These are phyloP conservation scores for Bruguiera hainesii DNA, from an alignment of 441 rosid genomes.

Conservation along the genomic window DNA sequence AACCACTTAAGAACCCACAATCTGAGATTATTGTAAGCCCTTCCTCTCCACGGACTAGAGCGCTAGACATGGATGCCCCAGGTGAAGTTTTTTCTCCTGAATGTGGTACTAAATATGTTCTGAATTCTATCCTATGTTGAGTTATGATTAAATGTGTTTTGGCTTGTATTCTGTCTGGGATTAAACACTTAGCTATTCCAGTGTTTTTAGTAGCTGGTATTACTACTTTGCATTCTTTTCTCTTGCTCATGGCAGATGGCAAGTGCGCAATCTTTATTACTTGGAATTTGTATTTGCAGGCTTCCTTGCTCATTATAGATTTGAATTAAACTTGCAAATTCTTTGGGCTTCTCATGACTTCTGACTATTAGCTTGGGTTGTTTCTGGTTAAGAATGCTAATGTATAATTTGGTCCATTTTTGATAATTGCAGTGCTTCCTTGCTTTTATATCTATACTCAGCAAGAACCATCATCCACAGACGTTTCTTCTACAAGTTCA, in stretches of 20 bases:
- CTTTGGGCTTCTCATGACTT: background rate
- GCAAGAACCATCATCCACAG: slow-evolving; percentile 39
- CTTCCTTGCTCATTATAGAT: too few species aligned
- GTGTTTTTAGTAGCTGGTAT: too few species aligned
- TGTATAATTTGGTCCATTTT: slow-evolving; percentile 13
- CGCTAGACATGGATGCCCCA: slow-evolving; percentile 30
- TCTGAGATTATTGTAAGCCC: slow-evolving; percentile 30
- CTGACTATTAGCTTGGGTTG: background rate
- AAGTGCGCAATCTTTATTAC: too few species aligned
- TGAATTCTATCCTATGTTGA: background rate
- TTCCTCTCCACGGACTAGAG: slow-evolving; percentile 27
- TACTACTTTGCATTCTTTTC: too few species aligned
- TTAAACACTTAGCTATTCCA: too few species aligned
- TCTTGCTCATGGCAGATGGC: too few species aligned
- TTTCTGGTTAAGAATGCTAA: background rate
- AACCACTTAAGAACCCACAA: slow-evolving; percentile 23
- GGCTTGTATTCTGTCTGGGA: too few species aligned
- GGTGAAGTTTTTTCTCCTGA: slow-evolving; percentile 25
- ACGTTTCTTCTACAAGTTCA: slow-evolving; percentile 35
- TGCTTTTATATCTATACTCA: slow-evolving; percentile 77
- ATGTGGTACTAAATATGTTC: background rate
- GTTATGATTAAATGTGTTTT: too few species aligned
- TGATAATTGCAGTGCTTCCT: slow-evolving; percentile 57
- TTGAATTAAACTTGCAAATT: too few species aligned
- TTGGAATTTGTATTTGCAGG: too few species aligned